Evolutionary conservation across 306 rosid species (phyloP).

Genomic region (Luffa aegyptiaca): DNA sequence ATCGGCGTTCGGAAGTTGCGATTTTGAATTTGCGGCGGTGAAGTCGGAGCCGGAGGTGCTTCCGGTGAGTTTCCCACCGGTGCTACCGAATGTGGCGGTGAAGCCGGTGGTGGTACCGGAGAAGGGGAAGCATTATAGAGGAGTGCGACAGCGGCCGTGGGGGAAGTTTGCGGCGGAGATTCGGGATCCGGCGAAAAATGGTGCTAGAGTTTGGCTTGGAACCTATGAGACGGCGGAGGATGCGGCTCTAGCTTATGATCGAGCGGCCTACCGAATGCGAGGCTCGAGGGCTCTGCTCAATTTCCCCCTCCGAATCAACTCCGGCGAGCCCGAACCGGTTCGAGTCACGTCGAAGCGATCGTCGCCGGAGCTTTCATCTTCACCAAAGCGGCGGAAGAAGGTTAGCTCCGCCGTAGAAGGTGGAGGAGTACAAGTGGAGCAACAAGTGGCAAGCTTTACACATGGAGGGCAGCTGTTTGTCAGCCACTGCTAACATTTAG

Average conservation of each 20-base stretch:
- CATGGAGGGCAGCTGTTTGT: slow-evolving; percentile 2
- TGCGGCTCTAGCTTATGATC: slow-evolving; percentile 86
- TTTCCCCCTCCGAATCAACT: slow-evolving; percentile 74
- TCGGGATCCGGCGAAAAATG: slow-evolving; percentile 87
- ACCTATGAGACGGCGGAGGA: slow-evolving; percentile 91
- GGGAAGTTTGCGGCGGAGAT: slow-evolving; percentile 97
- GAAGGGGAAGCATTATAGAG: slow-evolving; percentile 81
- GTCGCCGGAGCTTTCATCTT: slow-evolving; percentile 32
- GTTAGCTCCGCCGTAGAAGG: background rate
- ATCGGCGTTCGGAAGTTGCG: slow-evolving; percentile 12
- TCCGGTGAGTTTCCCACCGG: background rate
- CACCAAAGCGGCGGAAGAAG: slow-evolving; percentile 44
- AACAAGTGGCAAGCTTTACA: background rate
- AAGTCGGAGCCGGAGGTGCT: slow-evolving; percentile 41
- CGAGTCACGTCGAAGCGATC: slow-evolving; percentile 53
- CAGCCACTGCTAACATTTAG: background rate
- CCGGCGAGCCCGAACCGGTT: slow-evolving; percentile 90
- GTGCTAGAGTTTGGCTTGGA: slow-evolving; percentile 94
- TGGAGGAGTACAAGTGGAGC: background rate
- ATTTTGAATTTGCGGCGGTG: slow-evolving; percentile 15
- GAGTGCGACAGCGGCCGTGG: slow-evolving; percentile 92
- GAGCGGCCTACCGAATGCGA: slow-evolving; percentile 87
- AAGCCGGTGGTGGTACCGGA: slow-evolving; percentile 30
- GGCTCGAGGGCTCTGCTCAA: slow-evolving; percentile 74
- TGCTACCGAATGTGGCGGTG: background rate